These are phyloP conservation scores for Primulina huaijiensis DNA, from an alignment of 257 asterid species.

Conservation along the genomic window DNA sequence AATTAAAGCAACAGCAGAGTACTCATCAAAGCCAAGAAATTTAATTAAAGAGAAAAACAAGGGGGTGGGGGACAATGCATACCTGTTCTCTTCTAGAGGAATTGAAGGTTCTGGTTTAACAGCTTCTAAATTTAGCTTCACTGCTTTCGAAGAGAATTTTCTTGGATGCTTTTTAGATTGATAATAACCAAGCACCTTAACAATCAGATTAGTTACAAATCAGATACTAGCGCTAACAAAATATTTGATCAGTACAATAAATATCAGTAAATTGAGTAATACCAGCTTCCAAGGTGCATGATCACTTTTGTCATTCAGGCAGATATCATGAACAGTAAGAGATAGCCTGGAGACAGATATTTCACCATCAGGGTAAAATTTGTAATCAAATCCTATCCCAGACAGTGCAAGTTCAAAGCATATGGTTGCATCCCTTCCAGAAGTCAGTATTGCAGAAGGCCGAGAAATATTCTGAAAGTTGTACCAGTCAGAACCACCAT, in stretches of 20 bases:
- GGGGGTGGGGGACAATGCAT: slow-evolving; percentile 17
- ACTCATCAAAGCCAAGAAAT: slow-evolving; percentile 2
- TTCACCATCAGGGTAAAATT: slow-evolving; percentile 72
- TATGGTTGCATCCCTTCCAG: slow-evolving; percentile 53
- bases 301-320: slow-evolving; percentile 61
- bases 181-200: slow-evolving; percentile 76
- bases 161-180: slow-evolving; percentile 76
- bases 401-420: slow-evolving; percentile 69
- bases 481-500: slow-evolving; percentile 87
- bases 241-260: slow-evolving; percentile 16
- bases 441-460: slow-evolving; percentile 33
- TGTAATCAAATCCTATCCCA: slow-evolving; percentile 65
- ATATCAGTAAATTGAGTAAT: slow-evolving; percentile 24
- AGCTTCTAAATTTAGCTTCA: slow-evolving; percentile 75
- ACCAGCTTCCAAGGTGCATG: slow-evolving; percentile 99
- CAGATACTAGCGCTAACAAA: slow-evolving; percentile 22
- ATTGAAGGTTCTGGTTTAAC: slow-evolving; percentile 88
- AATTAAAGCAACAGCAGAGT: slow-evolving; percentile 25
- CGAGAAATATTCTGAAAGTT: slow-evolving; percentile 41
- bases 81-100: slow-evolving; percentile 91
- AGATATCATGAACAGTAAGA: slow-evolving; percentile 60
- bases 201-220: slow-evolving; percentile 23
- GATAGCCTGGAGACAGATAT: slow-evolving; percentile 56
- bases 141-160: slow-evolving; percentile 64
- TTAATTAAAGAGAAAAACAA: slow-evolving; percentile 13